A percentile compares a stretch with the other conserved stretches of the same genome.
phyloP scores from a whole-genome alignment of 208 protist species.

The Crithidia acanthocephali region DNA sequence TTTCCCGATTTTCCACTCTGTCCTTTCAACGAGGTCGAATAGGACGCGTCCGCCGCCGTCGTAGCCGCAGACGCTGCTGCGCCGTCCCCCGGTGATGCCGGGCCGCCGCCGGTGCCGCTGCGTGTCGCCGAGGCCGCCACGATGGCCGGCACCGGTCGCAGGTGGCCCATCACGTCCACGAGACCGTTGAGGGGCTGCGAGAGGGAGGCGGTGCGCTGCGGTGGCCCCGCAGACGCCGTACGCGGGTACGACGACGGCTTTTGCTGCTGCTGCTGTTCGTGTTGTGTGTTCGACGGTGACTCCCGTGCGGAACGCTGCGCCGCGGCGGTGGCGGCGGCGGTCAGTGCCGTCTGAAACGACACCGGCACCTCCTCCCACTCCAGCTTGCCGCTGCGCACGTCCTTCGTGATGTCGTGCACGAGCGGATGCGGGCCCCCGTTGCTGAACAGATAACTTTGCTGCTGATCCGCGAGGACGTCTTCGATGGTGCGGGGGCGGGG shows the following conservation, averaged over 20 bases:
- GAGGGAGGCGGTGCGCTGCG: conserved; percentile 18
- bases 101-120: too few species aligned
- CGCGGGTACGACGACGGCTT: background rate
- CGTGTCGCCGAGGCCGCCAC: conserved; percentile 12
- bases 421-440: conserved; percentile 13
- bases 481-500: conserved; percentile 62
- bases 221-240: background rate
- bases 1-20: background rate
- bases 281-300: background rate
- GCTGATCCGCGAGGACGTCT: conserved; percentile 65
- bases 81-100: background rate
- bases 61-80: background rate
- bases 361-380: conserved; percentile 58
- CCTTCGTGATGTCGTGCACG: conserved; percentile 45
- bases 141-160: conserved; percentile 19
- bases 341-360: conserved; percentile 40
- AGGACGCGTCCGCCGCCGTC: background rate
- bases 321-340: conserved; percentile 11
- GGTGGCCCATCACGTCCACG: conserved; percentile 30
- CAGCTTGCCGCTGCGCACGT: conserved; percentile 57
- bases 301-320: background rate
- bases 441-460: conserved; percentile 25
- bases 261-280: background rate
- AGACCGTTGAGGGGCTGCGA: conserved; percentile 23
- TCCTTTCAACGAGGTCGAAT: background rate